Conservation (phyloP, 352 stramenopile species). For the Pythium phragmitis region DNA sequence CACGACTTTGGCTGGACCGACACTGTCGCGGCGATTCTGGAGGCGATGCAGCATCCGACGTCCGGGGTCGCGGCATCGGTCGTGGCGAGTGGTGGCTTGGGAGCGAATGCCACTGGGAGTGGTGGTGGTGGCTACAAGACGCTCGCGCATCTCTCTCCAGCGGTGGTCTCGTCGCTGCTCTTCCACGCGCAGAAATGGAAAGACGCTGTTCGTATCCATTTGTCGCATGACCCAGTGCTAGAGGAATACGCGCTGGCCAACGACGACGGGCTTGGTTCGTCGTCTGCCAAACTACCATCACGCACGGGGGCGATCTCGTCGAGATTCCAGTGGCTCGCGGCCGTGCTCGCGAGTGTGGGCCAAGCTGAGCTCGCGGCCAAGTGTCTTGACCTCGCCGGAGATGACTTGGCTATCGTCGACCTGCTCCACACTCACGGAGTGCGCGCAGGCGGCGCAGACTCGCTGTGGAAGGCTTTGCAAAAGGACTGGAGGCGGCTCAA, state of each 20-base stretch:
- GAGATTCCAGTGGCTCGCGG: slow-evolving; percentile 42
- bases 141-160: slow-evolving; percentile 39
- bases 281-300: slow-evolving; percentile 62
- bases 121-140: slow-evolving; percentile 41
- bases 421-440: slow-evolving; percentile 37
- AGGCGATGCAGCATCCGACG: slow-evolving; percentile 33
- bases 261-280: slow-evolving; percentile 28
- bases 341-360: slow-evolving; percentile 49
- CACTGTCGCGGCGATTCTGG: slow-evolving; percentile 44
- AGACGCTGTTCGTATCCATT: slow-evolving; percentile 50
- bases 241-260: slow-evolving; percentile 69
- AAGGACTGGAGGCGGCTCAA: slow-evolving; percentile 63
- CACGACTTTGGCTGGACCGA: slow-evolving; percentile 62
- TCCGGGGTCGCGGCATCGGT: background rate
- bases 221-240: slow-evolving; percentile 48
- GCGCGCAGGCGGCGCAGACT: slow-evolving; percentile 11
- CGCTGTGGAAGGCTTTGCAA: slow-evolving; percentile 40
- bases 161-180: slow-evolving; percentile 47
- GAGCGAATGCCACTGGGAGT: slow-evolving; percentile 13
- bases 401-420: slow-evolving; percentile 60
- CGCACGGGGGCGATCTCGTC: slow-evolving; percentile 38
- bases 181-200: slow-evolving; percentile 54
- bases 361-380: slow-evolving; percentile 53
- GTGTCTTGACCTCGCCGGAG: slow-evolving; percentile 69
- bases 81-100: background rate